phyloP scores from a whole-genome alignment of 2,329 filamentous ascomycete genomes.

The Cercospora janseana region DNA sequence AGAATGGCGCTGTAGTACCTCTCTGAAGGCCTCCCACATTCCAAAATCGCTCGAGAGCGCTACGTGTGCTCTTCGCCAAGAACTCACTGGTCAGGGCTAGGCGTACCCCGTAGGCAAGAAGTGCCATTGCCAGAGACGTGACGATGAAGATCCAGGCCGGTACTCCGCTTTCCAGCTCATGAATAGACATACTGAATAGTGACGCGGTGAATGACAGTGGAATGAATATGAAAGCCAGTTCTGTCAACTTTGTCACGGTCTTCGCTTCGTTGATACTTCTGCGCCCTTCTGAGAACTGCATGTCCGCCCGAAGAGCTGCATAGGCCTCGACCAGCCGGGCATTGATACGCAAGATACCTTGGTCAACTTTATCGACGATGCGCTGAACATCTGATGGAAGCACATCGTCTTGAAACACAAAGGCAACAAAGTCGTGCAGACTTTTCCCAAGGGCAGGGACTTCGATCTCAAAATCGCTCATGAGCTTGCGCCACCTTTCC shows the following conservation, averaged over 20 bases:
- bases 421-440: slow-evolving; percentile 14
- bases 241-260: slow-evolving; percentile 36
- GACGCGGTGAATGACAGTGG: slow-evolving; percentile 34
- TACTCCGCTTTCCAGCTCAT: slow-evolving; percentile 28
- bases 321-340: slow-evolving; percentile 27
- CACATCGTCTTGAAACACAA: slow-evolving; percentile 3
- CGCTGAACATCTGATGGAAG: slow-evolving; percentile 7
- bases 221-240: slow-evolving; percentile 38
- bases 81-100: slow-evolving; percentile 13
- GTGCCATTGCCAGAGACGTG: slow-evolving; percentile 11
- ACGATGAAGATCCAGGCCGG: slow-evolving; percentile 19
- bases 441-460: slow-evolving; percentile 13
- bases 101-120: slow-evolving; percentile 19
- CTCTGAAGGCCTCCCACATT: not conserved
- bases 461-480: slow-evolving; percentile 18
- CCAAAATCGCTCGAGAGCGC: slow-evolving; percentile 8
- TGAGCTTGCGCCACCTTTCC: slow-evolving; percentile 16
- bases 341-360: not conserved
- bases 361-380: slow-evolving; percentile 9
- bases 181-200: slow-evolving; percentile 36
- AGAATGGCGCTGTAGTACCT: not conserved
- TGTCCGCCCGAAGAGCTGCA: slow-evolving; percentile 40
- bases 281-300: slow-evolving; percentile 34
- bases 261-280: slow-evolving; percentile 36
- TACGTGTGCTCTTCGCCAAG: not conserved